These are phyloP conservation scores for Zizania latifolia DNA, from an alignment of 176 grass and related monocot species.

Conservation along the genomic window DNA sequence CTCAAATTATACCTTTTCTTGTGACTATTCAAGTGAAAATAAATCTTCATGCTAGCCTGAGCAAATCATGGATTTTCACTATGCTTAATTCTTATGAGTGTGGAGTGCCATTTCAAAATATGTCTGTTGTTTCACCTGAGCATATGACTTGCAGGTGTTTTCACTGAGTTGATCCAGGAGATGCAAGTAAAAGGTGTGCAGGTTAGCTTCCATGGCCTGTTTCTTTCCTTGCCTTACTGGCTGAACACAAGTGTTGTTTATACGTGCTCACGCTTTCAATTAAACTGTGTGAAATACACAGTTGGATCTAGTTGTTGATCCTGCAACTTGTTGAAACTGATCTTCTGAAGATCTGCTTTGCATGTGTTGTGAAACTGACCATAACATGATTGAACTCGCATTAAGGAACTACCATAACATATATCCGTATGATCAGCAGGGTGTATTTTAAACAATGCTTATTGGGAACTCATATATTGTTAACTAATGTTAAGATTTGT, in stretches of 20 bases:
- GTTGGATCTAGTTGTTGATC: neutral
- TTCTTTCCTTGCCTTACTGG: slow-evolving; percentile 4
- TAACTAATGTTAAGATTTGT: neutral
- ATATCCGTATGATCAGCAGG: neutral
- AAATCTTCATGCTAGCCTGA: neutral
- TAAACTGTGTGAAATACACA: neutral
- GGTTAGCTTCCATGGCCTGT: slow-evolving; percentile 39
- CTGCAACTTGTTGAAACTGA: neutral
- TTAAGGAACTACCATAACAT: neutral
- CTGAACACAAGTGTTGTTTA: neutral
- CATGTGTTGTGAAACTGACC: neutral
- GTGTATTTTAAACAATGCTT: neutral
- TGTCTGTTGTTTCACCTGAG: neutral
- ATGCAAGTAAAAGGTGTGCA: slow-evolving; percentile 99
- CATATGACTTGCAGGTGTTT: slow-evolving; percentile 55
- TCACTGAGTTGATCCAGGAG: slow-evolving; percentile 96
- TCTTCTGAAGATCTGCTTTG: neutral
- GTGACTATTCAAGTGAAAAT: neutral
- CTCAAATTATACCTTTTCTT: neutral
- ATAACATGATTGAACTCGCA: neutral
- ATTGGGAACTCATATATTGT: neutral
- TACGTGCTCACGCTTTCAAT: neutral
- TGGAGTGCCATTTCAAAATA: neutral
- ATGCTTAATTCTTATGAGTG: no score
- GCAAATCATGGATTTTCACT: neutral